These are phyloP conservation scores for Pseudogymnoascus sp. DNA, from an alignment of 2,329 filamentous ascomycete species.

Conservation along the genomic window DNA sequence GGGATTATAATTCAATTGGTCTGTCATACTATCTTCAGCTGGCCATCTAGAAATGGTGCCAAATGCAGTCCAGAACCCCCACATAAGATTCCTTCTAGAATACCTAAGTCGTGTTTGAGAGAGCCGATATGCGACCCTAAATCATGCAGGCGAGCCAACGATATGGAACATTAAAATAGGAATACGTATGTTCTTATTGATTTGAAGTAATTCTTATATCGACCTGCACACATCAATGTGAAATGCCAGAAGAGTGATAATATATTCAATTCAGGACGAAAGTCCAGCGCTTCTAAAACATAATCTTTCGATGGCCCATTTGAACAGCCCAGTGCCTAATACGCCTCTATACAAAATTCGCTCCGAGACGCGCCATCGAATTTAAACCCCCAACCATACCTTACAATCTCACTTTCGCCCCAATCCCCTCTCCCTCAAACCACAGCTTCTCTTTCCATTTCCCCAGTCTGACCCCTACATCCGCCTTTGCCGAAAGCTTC, in stretches of 20 bases:
- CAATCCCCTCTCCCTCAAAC: constrained; percentile 64
- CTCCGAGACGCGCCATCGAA: not conserved
- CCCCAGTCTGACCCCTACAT: constrained; percentile 67
- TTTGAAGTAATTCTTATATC: not conserved
- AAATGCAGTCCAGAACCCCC: not conserved
- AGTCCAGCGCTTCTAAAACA: not conserved
- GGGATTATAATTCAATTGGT: constrained; percentile 8
- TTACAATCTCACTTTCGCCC: constrained; percentile 53
- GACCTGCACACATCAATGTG: not conserved
- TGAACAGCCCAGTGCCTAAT: not conserved
- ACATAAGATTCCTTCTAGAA: no score
- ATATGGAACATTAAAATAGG: no score
- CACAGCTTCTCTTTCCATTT: constrained; percentile 66
- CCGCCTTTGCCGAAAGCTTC: constrained; percentile 70
- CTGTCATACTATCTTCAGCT: not conserved
- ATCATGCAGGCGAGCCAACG: not conserved
- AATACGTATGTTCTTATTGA: not conserved
- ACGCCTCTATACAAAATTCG: not conserved
- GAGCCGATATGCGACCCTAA: not conserved
- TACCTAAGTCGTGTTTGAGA: not conserved
- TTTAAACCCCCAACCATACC: not conserved
- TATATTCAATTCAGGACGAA: not conserved
- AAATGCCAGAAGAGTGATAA: not conserved
- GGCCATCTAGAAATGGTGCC: not conserved
- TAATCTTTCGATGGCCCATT: not conserved